These are phyloP conservation scores for Hordeum marinum DNA, from an alignment of 176 grass and related monocot genomes.

Conservation along the genomic window DNA sequence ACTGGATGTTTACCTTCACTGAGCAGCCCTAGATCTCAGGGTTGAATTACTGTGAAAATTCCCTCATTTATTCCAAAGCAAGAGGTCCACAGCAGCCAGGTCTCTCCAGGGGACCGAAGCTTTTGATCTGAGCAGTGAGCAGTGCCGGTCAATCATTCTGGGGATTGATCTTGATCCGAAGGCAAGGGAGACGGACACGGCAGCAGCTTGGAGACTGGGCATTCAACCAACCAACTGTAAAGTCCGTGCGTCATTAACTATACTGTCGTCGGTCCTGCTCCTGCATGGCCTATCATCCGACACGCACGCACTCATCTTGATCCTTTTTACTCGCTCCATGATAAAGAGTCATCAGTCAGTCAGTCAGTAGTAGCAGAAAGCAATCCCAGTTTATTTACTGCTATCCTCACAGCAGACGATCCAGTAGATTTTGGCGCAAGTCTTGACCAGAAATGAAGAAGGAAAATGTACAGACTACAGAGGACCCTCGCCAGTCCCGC, in stretches of 20 bases:
- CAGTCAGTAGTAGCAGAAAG: too few relatives aligned
- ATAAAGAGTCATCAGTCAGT: constrained; percentile 5
- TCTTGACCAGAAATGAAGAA: background rate
- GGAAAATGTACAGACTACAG: background rate
- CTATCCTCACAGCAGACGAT: constrained; percentile 16
- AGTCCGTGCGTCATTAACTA: constrained; percentile 68
- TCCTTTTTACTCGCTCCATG: background rate
- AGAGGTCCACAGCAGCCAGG: background rate
- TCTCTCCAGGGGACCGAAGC: constrained; percentile 4
- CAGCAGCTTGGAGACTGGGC: constrained; percentile 34
- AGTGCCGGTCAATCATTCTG: constrained; percentile 44
- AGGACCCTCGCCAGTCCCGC: background rate
- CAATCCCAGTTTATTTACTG: constrained; percentile 32
- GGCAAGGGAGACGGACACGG: constrained; percentile 27
- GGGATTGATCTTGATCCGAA: constrained; percentile 25
- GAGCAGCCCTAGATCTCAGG: background rate
- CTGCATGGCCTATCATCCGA: background rate
- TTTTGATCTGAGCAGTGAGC: constrained; percentile 24
- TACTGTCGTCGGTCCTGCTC: constrained; percentile 29
- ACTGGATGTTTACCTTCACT: background rate
- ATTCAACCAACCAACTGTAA: constrained; percentile 69
- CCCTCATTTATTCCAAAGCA: constrained; percentile 6
- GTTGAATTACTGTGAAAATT: background rate
- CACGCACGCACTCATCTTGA: constrained; percentile 14
- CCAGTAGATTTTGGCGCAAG: background rate